Evolutionary conservation across 352 stramenopile genomes (phyloP), one percentile per base, ranked within the genome.

Genomic region (Plasmopara muralis): DNA sequence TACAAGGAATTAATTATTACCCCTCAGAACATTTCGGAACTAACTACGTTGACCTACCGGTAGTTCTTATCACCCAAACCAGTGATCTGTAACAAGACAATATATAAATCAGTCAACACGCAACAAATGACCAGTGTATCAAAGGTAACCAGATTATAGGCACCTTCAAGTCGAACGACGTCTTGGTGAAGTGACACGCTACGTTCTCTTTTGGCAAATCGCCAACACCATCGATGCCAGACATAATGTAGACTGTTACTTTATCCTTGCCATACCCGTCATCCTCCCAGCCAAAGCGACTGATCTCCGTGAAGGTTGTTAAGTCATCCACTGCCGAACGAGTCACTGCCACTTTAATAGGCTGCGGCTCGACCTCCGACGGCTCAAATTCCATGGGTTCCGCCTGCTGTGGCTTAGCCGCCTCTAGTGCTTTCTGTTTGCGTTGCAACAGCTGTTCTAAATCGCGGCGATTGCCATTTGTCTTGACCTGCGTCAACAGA

Each of bases 181-280:
- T 69, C 56, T 85, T 90, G 2, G 77, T 88, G 50, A 94, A 94
- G 43, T 73, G 59, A 62, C 81, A 92, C 37, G 65, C 75, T 13
- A 94, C 61, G 29, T 75, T 77, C 47, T 90, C 72, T 58, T 85
- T 80, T 0, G 83, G 77, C 43, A 94, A 45, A 18, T 74, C 57
- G 1, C 83, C 83, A 1, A 94, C 79, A 15, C 79, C 83, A 33
- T 94, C 83, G 9, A 94, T 57, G 14, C 82, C 81, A 37, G 83
- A 90, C 68, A 89, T 87, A 49, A 94, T 66, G 53, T 92, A 83
- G 40, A 94, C 77, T 38, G 60, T 68, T 38, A 94, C 82, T 56
- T 92, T 92, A 47, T 76, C 55, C 61, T 94, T 94, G 31, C 83
- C 83, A 46, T 87, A 94, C n/a, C 83, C 81, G 47, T 94, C 83